phyloP scores from a whole-genome alignment of 257 asterid species.

The Solanum chilense region DNA sequence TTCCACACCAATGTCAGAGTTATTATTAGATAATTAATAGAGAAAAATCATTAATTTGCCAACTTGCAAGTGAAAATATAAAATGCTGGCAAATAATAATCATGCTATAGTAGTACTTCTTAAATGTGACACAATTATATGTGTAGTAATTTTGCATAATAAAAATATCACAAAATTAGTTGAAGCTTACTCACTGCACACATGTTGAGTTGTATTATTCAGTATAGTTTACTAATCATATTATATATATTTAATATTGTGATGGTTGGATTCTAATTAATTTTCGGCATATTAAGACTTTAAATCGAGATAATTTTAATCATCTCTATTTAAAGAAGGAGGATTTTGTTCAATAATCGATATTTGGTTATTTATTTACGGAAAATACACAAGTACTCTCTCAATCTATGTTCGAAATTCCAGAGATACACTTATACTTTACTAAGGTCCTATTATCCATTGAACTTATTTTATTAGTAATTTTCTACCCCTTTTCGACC shows the following conservation, averaged over 20 bases:
- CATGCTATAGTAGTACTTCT: not conserved
- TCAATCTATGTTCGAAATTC: rapidly evolving
- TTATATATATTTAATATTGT: not conserved
- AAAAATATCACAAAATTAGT: not conserved
- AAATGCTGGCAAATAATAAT: not conserved
- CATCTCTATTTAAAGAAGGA: not conserved
- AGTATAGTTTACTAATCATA: not conserved
- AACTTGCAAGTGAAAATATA: not conserved
- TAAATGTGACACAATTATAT: not conserved
- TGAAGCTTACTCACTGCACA: not conserved
- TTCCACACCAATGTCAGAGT: not conserved
- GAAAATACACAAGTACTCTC: no score
- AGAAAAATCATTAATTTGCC: not conserved
- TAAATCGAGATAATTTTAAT: not conserved
- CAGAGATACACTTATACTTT: no score
- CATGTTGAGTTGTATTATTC: not conserved
- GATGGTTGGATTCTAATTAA: not conserved
- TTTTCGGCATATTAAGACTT: not conserved
- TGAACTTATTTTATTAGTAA: no score
- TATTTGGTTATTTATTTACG: not conserved
- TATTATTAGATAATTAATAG: not conserved
- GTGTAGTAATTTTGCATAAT: not conserved
- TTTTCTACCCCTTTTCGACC: no score
- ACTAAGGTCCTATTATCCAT: rapidly evolving
- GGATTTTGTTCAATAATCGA: not conserved